Evolutionary conservation across 192 early-diverging fungal species (phyloP).

Genomic region (Phlyctochytrium planicorne): DNA sequence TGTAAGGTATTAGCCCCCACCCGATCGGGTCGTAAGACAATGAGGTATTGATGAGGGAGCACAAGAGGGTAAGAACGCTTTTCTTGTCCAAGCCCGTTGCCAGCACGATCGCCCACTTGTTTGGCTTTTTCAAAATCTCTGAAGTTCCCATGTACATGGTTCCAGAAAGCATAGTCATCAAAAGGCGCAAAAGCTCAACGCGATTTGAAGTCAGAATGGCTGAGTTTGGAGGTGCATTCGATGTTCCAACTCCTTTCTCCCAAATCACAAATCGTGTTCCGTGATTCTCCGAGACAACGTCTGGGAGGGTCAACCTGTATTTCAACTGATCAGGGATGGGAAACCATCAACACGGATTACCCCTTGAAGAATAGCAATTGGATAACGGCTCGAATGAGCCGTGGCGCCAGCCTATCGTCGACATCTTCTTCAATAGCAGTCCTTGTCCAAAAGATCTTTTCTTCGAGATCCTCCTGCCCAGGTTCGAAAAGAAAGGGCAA

Average conservation of each 20-base stretch:
- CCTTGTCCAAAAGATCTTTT: constrained; percentile 66
- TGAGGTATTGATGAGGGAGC: constrained; percentile 83
- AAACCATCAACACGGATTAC: not conserved
- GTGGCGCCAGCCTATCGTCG: constrained; percentile 7
- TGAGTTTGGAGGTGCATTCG: constrained; percentile 22
- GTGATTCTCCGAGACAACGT: constrained; percentile 13
- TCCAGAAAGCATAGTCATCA: constrained; percentile 75
- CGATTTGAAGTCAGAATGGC: constrained; percentile 72
- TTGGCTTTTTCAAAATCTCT: constrained; percentile 46
- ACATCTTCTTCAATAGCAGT: not conserved
- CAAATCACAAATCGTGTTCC: constrained; percentile 50
- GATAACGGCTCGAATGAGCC: constrained; percentile 18
- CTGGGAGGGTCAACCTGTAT: constrained; percentile 46
- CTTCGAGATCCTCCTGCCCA: constrained; percentile 53
- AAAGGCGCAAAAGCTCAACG: constrained; percentile 74
- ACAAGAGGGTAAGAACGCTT: constrained; percentile 72
- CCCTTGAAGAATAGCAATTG: constrained; percentile 45
- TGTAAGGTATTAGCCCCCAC: constrained; percentile 83
- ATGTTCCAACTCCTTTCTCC: constrained; percentile 45
- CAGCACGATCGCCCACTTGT: constrained; percentile 59
- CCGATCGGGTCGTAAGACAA: constrained; percentile 80
- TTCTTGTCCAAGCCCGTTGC: constrained; percentile 63
- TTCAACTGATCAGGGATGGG: too few species aligned
- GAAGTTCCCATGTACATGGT: constrained; percentile 74
- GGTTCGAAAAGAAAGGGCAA: constrained; percentile 83